Base-by-base conservation (phyloP, 805 yeast genomes). In the Hanseniaspora clermontiae region DNA sequence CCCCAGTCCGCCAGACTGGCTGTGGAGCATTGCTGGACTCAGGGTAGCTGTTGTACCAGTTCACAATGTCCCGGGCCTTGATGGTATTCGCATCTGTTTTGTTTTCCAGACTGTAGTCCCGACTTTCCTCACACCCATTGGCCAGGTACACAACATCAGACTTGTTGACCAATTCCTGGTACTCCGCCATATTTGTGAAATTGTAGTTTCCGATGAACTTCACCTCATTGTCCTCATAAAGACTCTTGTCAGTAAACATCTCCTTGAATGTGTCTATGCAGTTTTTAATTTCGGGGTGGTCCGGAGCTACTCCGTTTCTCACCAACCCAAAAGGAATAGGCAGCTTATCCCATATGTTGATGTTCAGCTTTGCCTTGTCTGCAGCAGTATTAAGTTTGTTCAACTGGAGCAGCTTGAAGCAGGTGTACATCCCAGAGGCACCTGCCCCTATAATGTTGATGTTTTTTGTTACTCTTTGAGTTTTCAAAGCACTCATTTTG, bases 301-400 rank as follows among this genome's bases (percentile, higher is more conserved):
- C 99, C 2, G 99, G 99, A 0, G 98, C 97, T n/a, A 93, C 97
- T 1, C 99, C 99, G 66, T 79, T 90, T 38, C 99, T 71, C 43
- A 90, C 82, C 37, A 93, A 74, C 0, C 99, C 99, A 71, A 77
- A 91, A 0, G 98, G 98, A 7, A 89, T 82, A 0, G 97, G 96
- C 29, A 82, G 71, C 60, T 80, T 77, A 64, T 93, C 99, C 72
- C 82, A 89, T 68, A 91, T 74, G 59, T 87, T 93, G 4, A 90
- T 74, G 57, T 76, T 67, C 17, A 73, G 65, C 8, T 71, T 70
- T 0, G 72, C 58, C 5, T 70, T 68, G 3, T 71, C 65, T 10
- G 15, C 27, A 17, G 17, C 5, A 68, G 68, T 77, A 9, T 6
- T 29, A 2, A 15, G 20, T n/a, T 39, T 53, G 42, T 36, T 37